A percentile compares a stretch with the other conserved stretches of the same genome.
Conservation (phyloP, 805 yeast species). For the Yarrowia alimentaria region DNA sequence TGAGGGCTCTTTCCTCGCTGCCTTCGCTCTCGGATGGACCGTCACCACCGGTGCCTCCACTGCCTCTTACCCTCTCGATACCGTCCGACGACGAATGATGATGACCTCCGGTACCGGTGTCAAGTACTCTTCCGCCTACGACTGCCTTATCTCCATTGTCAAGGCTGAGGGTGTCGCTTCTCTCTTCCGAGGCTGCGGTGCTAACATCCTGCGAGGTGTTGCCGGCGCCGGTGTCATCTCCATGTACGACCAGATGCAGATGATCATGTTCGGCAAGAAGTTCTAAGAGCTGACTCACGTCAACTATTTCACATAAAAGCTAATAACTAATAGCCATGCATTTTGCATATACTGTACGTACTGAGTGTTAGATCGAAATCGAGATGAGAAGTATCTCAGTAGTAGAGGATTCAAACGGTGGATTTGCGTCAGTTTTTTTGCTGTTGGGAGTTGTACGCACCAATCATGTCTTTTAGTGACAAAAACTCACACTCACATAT, state of each 20-base stretch:
- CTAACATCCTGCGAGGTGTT: constrained; percentile 99
- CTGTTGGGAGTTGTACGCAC: too few species aligned
- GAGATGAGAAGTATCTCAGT: too few species aligned
- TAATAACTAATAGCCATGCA: too few species aligned
- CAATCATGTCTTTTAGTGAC: too few species aligned
- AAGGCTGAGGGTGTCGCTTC: constrained; percentile 94
- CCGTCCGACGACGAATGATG: constrained; percentile 99
- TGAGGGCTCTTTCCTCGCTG: constrained; percentile 91
- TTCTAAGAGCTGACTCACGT: constrained; percentile 43
- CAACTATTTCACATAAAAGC: constrained; percentile 1
- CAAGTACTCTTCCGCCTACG: constrained; percentile 92
- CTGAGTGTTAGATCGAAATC: too few species aligned
- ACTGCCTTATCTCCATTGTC: constrained; percentile 86
- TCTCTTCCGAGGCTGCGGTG: constrained; percentile 98
- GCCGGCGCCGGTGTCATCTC: constrained; percentile 99
- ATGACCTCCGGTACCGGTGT: constrained; percentile 99
- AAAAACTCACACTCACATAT: too few species aligned
- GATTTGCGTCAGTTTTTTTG: too few species aligned
- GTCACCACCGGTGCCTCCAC: constrained; percentile 98
- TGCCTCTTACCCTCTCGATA: constrained; percentile 98
- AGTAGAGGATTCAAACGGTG: too few species aligned
- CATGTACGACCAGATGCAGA: constrained; percentile 94
- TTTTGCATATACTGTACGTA: not conserved
- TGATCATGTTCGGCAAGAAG: constrained; percentile 94
- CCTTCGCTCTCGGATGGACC: constrained; percentile 95